These are phyloP conservation scores for Corniculantispora saksenae DNA, from an alignment of 2,329 filamentous ascomycete species.

Conservation along the genomic window DNA sequence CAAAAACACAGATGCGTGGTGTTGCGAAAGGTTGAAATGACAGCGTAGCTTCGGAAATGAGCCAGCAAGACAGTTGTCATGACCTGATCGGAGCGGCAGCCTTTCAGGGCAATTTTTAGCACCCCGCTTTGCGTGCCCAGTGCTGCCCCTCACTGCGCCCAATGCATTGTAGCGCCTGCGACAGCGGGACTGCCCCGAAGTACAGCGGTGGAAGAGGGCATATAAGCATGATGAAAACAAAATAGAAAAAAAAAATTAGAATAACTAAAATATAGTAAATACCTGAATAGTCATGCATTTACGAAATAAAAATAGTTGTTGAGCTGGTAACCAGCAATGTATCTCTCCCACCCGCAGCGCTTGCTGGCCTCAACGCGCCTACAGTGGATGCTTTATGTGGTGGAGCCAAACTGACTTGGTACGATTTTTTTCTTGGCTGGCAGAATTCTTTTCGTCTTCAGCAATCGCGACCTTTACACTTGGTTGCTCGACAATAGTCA, in stretches of 20 bases:
- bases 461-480: neutral
- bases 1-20: neutral
- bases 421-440: constrained; percentile 2
- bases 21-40: constrained; percentile 6
- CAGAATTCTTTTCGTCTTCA: constrained; percentile 7
- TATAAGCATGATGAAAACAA: too few relatives aligned
- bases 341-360: neutral
- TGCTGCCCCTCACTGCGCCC: constrained; percentile 12
- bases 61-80: constrained; percentile 16
- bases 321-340: too few relatives aligned
- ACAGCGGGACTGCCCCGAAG: neutral
- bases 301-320: too few relatives aligned
- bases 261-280: too few relatives aligned
- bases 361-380: neutral
- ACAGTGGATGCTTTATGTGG: neutral
- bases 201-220: too few relatives aligned
- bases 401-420: constrained; percentile 4
- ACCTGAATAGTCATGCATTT: too few relatives aligned
- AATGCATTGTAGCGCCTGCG: neutral
- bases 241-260: too few relatives aligned
- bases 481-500: neutral
- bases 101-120: constrained; percentile 14
- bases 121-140: constrained; percentile 18
- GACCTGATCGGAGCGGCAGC: constrained; percentile 2
- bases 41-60: constrained; percentile 13